A percentile compares a stretch with the other conserved stretches of the same genome.
These are phyloP conservation scores for Vitis labrusca DNA, from an alignment of 164 flowering plant genomes.

Conservation along the genomic window DNA sequence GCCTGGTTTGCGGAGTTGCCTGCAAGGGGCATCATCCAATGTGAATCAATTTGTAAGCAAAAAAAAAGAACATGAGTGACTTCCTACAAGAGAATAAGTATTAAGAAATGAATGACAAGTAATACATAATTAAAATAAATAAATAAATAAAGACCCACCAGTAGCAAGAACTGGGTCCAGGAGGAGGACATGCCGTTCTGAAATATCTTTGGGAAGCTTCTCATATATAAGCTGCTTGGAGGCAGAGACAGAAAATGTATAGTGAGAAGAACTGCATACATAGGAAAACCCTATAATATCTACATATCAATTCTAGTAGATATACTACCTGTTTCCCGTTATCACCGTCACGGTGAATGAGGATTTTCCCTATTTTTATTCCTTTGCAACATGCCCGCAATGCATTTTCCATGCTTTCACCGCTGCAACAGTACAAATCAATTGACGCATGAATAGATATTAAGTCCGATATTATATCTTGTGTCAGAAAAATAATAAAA, in stretches of 20 bases:
- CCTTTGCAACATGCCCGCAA: conserved; percentile 77
- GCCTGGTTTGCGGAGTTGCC: conserved; percentile 83
- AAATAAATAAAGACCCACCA: conserved; percentile 26
- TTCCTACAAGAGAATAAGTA: too few species aligned
- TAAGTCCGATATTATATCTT: too few species aligned
- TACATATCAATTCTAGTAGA: too few species aligned
- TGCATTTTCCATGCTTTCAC: conserved; percentile 83
- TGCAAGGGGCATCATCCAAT: conserved; percentile 10
- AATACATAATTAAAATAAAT: neutral
- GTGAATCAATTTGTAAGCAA: conserved; percentile 2
- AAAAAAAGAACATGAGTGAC: neutral
- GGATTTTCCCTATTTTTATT: conserved; percentile 72
- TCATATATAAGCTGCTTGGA: conserved; percentile 59
- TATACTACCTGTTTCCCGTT: conserved; percentile 60
- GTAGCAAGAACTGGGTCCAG: conserved; percentile 72
- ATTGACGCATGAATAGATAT: too few species aligned
- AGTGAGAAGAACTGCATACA: too few species aligned
- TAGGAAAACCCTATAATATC: too few species aligned
- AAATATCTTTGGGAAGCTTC: conserved; percentile 61
- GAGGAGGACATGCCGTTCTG: conserved; percentile 64
- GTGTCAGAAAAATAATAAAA: too few species aligned
- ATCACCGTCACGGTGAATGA: conserved; percentile 70
- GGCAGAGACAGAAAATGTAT: neutral
- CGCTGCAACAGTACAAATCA: conserved; percentile 29
- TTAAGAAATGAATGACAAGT: too few species aligned